phyloP scores from a whole-genome alignment of 495 filamentous ascomycete genomes.

The Elaphomyces granulatus region DNA sequence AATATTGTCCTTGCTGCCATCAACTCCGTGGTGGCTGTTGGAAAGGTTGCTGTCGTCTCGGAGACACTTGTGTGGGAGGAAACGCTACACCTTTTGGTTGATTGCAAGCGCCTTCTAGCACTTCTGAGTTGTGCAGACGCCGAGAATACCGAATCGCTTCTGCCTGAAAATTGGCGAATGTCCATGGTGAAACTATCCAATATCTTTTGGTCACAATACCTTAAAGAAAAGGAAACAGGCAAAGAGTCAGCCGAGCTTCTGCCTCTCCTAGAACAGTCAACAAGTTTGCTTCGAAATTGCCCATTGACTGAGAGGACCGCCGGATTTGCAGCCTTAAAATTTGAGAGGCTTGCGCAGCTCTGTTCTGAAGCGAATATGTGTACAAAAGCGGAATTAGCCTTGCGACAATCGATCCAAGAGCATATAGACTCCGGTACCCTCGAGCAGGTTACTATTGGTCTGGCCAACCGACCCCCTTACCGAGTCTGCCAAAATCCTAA shows the following conservation, averaged over 20 bases:
- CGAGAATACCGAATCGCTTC: conserved; percentile 7
- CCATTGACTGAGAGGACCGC: conserved; percentile 26
- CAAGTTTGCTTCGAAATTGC: conserved; percentile 28
- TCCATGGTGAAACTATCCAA: conserved; percentile 48
- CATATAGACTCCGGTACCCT: conserved; percentile 33
- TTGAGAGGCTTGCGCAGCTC: conserved; percentile 36
- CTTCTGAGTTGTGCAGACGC: conserved; percentile 22
- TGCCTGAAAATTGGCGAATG: conserved; percentile 8
- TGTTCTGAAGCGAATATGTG: conserved; percentile 26
- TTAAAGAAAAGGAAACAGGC: conserved; percentile 32
- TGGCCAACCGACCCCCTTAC: conserved; percentile 15
- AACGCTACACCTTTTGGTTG: conserved; percentile 22
- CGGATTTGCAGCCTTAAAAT: conserved; percentile 38
- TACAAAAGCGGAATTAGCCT: conserved; percentile 24
- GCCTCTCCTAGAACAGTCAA: conserved; percentile 34
- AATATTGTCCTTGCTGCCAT: conserved; percentile 28
- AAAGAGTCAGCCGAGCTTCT: conserved; percentile 23
- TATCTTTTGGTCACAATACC: conserved; percentile 55
- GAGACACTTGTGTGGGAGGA: conserved; percentile 28
- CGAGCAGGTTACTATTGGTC: conserved; percentile 12
- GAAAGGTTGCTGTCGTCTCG: conserved; percentile 27
- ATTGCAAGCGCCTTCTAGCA: conserved; percentile 25
- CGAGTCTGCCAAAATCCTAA: conserved; percentile 21
- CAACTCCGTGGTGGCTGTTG: conserved; percentile 28
- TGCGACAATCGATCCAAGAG: conserved; percentile 31